Evolutionary conservation across 192 early-diverging fungal species (phyloP).

Genomic region (Entomortierella chlamydospora): DNA sequence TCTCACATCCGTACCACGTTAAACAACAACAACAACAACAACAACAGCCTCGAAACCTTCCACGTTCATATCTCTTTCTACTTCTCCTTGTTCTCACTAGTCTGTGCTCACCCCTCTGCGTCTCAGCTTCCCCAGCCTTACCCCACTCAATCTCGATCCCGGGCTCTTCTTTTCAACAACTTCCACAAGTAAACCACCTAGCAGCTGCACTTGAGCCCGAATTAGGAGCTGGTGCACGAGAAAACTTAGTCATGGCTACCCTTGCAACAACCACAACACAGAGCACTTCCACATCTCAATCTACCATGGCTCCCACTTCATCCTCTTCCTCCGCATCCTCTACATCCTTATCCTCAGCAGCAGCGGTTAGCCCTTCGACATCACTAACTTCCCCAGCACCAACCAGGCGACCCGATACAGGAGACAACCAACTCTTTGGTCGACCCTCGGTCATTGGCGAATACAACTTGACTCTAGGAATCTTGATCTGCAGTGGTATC

Average conservation of each 20-base stretch:
- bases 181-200: background rate
- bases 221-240: background rate
- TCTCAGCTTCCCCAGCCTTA: background rate
- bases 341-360: background rate
- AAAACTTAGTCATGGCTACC: background rate
- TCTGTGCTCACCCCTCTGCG: background rate
- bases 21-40: background rate
- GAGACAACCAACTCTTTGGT: constrained; percentile 13
- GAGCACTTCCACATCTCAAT: background rate
- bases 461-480: constrained; percentile 30
- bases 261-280: background rate
- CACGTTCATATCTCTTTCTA: background rate
- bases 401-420: background rate
- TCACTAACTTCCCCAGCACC: background rate
- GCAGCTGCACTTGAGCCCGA: background rate
- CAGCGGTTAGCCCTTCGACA: background rate
- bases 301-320: background rate
- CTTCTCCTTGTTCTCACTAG: background rate
- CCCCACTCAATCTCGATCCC: no score
- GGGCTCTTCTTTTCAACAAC: no score
- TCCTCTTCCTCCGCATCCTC: background rate
- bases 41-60: background rate
- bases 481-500: constrained; percentile 18
- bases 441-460: constrained; percentile 1
- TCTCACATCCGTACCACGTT: background rate